Conservation (phyloP, 441 rosid genomes). For the Kokia cookei region DNA sequence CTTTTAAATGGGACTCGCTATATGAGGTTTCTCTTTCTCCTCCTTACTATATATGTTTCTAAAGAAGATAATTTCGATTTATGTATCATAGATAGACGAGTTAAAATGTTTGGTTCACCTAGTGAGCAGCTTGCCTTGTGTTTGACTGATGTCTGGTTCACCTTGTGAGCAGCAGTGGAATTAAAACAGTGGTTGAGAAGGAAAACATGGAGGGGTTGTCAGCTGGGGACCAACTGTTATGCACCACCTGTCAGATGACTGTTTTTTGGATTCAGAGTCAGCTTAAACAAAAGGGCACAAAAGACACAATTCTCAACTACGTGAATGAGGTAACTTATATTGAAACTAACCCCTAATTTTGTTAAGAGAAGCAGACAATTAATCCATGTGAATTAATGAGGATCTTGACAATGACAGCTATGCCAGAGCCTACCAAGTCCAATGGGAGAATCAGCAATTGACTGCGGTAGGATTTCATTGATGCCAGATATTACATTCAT, state of each 20-base stretch:
- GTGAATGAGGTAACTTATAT: conserved; percentile 35
- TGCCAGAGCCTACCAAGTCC: conserved; percentile 76
- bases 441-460: conserved; percentile 50
- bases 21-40: conserved; percentile 22
- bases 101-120: not conserved
- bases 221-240: conserved; percentile 22
- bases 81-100: too few relatives aligned
- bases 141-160: not conserved
- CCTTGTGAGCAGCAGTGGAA: conserved; percentile 22
- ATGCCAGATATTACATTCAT: conserved; percentile 64
- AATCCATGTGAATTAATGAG: not conserved
- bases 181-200: conserved; percentile 36
- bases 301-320: conserved; percentile 50
- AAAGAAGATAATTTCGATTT: too few relatives aligned
- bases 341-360: not conserved
- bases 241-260: conserved; percentile 65
- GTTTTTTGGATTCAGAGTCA: conserved; percentile 68
- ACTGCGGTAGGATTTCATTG: conserved; percentile 34
- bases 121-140: not conserved
- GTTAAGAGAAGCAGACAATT: not conserved
- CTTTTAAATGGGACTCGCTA: conserved; percentile 9
- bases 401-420: conserved; percentile 46
- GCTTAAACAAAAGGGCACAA: conserved; percentile 45
- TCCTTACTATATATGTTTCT: not conserved
- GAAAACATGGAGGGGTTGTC: conserved; percentile 16